These are phyloP conservation scores for Lepiota venenata DNA, from an alignment of 768 basidiomycete genomes.

Conservation along the genomic window DNA sequence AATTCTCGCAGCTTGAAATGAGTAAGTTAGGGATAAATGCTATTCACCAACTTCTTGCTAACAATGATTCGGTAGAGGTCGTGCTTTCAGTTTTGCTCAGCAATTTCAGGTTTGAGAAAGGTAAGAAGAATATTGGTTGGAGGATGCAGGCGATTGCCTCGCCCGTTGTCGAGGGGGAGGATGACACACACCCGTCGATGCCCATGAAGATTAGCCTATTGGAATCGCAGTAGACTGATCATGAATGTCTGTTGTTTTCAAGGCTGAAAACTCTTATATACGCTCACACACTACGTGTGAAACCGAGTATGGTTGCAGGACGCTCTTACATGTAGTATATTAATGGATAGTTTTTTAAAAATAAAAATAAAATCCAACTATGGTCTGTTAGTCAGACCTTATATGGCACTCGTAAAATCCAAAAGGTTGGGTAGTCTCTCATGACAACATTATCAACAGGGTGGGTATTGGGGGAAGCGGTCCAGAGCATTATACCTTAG, in stretches of 20 bases:
- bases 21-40: slow-evolving; percentile 2
- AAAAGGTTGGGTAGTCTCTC: no score
- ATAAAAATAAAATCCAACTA: no score
- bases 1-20: slow-evolving; percentile 16
- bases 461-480: no score
- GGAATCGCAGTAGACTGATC: neutral
- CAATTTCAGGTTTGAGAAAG: slow-evolving; percentile 13
- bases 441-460: no score
- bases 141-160: slow-evolving; percentile 13
- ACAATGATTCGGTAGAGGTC: slow-evolving; percentile 5
- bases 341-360: no score
- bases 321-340: no score
- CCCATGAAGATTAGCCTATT: slow-evolving; percentile 1
- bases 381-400: no score
- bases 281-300: neutral
- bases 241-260: neutral
- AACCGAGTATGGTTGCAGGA: no score
- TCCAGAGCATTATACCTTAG: no score
- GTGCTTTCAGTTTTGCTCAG: slow-evolving; percentile 7
- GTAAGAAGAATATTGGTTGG: slow-evolving; percentile 14
- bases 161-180: neutral
- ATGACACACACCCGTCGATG: neutral
- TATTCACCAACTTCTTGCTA: neutral
- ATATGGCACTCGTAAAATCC: no score
- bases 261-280: no score